phyloP scores from a whole-genome alignment of 192 early-diverging fungal genomes.

The Rhizophagus prolifer region DNA sequence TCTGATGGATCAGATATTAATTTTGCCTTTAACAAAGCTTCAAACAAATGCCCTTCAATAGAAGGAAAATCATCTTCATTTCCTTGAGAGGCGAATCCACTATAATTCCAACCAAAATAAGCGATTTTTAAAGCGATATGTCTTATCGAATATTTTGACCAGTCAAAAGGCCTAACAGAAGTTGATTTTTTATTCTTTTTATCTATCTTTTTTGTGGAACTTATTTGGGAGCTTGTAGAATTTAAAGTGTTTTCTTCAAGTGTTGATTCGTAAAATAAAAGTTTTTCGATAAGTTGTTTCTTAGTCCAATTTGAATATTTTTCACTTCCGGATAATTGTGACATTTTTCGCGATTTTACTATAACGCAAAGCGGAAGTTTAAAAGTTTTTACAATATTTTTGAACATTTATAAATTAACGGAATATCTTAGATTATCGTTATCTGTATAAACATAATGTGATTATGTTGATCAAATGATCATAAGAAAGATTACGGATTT shows the following conservation, averaged over 20 bases:
- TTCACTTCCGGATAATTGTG: background rate
- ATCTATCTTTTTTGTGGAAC: background rate
- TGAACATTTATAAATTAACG: background rate
- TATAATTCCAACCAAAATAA: slow-evolving; percentile 90
- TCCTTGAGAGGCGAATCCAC: slow-evolving; percentile 78
- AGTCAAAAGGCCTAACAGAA: slow-evolving; percentile 63
- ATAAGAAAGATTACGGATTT: background rate
- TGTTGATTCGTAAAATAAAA: background rate
- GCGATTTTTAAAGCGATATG: slow-evolving; percentile 85
- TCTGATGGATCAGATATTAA: slow-evolving; percentile 68
- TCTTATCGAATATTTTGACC: slow-evolving; percentile 70
- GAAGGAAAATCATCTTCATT: slow-evolving; percentile 58
- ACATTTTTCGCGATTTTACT: background rate
- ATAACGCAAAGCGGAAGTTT: background rate
- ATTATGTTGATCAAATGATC: background rate
- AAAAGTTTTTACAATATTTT: background rate
- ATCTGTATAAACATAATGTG: background rate
- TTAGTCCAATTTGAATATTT: background rate
- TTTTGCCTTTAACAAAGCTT: slow-evolving; percentile 72
- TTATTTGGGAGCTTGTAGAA: background rate
- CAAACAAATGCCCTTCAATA: slow-evolving; percentile 84
- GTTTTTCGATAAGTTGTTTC: background rate
- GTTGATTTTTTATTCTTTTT: slow-evolving; percentile 16
- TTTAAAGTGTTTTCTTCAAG: background rate
- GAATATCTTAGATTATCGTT: background rate